Base-by-base conservation (phyloP, 768 basidiomycete species). In the Cubamyces sp. region DNA sequence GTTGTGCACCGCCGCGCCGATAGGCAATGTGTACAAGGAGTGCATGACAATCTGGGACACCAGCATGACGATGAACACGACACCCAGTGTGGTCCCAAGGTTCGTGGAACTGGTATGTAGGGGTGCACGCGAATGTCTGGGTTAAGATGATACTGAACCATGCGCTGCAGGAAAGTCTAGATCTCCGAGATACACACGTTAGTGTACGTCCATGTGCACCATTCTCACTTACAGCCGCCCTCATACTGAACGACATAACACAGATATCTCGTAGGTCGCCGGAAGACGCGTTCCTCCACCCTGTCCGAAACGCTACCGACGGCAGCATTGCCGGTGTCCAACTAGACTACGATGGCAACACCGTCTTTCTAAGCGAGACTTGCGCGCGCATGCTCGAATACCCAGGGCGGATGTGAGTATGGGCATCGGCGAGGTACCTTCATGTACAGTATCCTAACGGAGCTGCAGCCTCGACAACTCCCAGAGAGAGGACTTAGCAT, bases 1-100 rank as follows among this genome's bases (percentile, higher is more conserved):
- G 49, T 73, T 87, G 62, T 87, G 85, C 71, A 65, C 75, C 18
- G 73, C 81, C 39, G 74, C 84, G 21, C 82, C 84, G 0, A 68
- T 76, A 46, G 73, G n/a, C 7, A 39, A 60, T 25, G 63, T 60
- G 18, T 56, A 60, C 39, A 52, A 60, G 18, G 47, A 56, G 8
- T 64, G 63, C 53, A 60, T 43, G 37, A 64, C 63, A 5, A 42
- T 64, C 9, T 64, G 59, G 58, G 49, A 60, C 1, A 57, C 63
- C 23, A 25, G 30, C 8, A 52, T 41, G 49, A 43, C 18, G 23
- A 6, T 16, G 9, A 64, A 57, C 54, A 34, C 25, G 54, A 52
- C n/a, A 50, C 28, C 15, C 0, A 37, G 14, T 5, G 25, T 64
- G 39, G 58, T 51, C 14, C 28, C 58, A 18, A 55, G 62, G 16